Conservation (phyloP, 1,284 basidiomycete genomes). For the Pseudozyma thailandica region DNA sequence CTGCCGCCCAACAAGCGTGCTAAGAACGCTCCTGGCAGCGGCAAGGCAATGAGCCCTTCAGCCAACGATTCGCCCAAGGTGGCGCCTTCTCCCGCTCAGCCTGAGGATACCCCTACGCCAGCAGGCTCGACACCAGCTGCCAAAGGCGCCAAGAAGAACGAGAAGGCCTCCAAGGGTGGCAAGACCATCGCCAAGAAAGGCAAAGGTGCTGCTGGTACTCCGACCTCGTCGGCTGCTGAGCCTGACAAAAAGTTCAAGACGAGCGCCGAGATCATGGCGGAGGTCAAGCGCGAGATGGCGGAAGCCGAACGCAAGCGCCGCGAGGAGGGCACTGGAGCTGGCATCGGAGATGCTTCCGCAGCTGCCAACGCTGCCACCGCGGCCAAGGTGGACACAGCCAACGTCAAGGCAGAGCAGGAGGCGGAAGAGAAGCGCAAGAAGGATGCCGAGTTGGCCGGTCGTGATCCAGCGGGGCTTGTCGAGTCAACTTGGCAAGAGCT, state of each 20-base stretch:
- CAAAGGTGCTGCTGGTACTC: conserved; percentile 43
- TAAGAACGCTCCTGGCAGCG: conserved; percentile 32
- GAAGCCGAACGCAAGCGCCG: conserved; percentile 53
- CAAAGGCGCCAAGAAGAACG: conserved; percentile 47
- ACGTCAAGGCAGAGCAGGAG: conserved; percentile 46
- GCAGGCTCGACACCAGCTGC: conserved; percentile 49
- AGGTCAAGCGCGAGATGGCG: conserved; percentile 63
- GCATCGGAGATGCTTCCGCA: conserved; percentile 15
- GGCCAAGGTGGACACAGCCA: conserved; percentile 35
- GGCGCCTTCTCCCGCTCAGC: conserved; percentile 46
- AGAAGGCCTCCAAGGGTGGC: conserved; percentile 33
- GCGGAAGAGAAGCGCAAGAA: conserved; percentile 44
- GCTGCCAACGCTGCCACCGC: conserved; percentile 17
- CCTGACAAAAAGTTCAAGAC: conserved; percentile 56
- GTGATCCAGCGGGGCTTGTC: conserved; percentile 50
- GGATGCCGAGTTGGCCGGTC: conserved; percentile 37
- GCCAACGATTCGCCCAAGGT: conserved; percentile 53
- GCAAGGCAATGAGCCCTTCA: conserved; percentile 36
- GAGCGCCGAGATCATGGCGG: conserved; percentile 63
- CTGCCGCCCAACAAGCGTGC: conserved; percentile 61
- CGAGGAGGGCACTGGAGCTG: conserved; percentile 27
- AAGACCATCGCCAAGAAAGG: conserved; percentile 47
- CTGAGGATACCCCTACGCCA: conserved; percentile 43
- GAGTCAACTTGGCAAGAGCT: conserved; percentile 57
- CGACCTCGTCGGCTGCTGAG: conserved; percentile 43